Percentiles rank a stretch among this genome's conserved stretches.
phyloP scores from a whole-genome alignment of 805 yeast genomes.

The Debaryomyces maramus region DNA sequence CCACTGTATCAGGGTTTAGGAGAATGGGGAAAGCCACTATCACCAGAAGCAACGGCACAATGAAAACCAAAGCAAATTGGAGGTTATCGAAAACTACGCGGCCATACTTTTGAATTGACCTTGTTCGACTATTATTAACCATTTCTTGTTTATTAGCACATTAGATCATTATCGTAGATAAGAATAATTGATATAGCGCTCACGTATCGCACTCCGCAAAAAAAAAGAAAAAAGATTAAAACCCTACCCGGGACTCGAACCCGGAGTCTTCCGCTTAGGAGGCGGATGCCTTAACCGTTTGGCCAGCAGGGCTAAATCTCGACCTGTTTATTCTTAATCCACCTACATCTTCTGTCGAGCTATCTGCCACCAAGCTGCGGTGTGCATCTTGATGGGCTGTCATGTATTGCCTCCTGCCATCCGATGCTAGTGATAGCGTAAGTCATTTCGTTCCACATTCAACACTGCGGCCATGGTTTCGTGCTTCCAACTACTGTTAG shows the following conservation, averaged over 20 bases:
- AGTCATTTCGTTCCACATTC: too few relatives aligned
- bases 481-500: too few relatives aligned
- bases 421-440: too few relatives aligned
- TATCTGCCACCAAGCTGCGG: too few relatives aligned
- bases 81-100: slow-evolving; percentile 5
- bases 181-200: too few relatives aligned
- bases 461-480: too few relatives aligned
- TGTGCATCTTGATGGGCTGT: too few relatives aligned
- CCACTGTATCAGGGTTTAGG: slow-evolving; percentile 15
- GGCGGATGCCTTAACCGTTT: slow-evolving; percentile 56
- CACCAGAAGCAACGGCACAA: slow-evolving; percentile 11
- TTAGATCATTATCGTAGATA: too few relatives aligned
- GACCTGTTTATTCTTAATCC: too few relatives aligned
- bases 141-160: too few relatives aligned
- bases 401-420: too few relatives aligned
- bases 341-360: too few relatives aligned
- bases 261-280: slow-evolving; percentile 44
- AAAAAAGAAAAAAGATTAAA: slow-evolving; percentile 10
- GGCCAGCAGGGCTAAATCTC: slow-evolving; percentile 47
- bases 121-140: background rate
- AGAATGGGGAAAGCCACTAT: slow-evolving; percentile 11
- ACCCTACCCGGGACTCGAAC: slow-evolving; percentile 45
- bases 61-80: slow-evolving; percentile 3
- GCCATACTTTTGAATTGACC: background rate
- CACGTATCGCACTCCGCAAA: background rate